Evolutionary conservation across 2,329 filamentous ascomycete species (phyloP), one percentile per base, ranked within the genome.

Genomic region (Diaporthe vexans): DNA sequence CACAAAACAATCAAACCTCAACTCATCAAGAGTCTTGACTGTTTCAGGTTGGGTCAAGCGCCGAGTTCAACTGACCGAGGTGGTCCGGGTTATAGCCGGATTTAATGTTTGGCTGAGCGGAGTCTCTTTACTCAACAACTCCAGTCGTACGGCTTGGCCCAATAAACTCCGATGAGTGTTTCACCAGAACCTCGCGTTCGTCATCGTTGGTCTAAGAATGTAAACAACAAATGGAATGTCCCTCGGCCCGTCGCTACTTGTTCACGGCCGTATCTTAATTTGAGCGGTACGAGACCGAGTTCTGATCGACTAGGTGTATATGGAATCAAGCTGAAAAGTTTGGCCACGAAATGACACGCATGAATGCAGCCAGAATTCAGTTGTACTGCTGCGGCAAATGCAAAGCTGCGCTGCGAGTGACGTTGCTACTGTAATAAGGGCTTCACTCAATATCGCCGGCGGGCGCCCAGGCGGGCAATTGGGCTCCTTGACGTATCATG

Each of bases 41-140:
- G 63, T 68, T 54, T 68, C 63, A 68, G 15, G 13, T 35, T 40
- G n/a, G n/a, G 6, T 26, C 63, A 67, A 24, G 29, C 33, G 33
- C 46, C 43, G 52, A 67, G 43, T 5, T 51, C 4, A 13, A 21
- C 46, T 13, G 19, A 24, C 10, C n/a, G 17, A 13, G n/a, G 46
- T 48, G 46, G 46, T 8, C 17, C 26, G 17, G 43, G 29, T 15
- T 21, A 13, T 35, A 19, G n/a, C 26, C 29, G 8, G n/a, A 7
- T 26, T 37, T 10, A 54, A 1, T 54, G 21, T 54, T 7, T 54
- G 21, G 21, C 15, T 40, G 29, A 54, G 63, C 24, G 13, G 24
- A 52, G 4, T 19, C 15, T 26, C 15, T 15, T 33, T n/a, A n/a
- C 4, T n/a, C 29, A 3, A 26, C 15, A 13, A 10, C 15, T 8